Base-by-base conservation (phyloP, 768 basidiomycete species). In the Termitomyces eurrhizus region DNA sequence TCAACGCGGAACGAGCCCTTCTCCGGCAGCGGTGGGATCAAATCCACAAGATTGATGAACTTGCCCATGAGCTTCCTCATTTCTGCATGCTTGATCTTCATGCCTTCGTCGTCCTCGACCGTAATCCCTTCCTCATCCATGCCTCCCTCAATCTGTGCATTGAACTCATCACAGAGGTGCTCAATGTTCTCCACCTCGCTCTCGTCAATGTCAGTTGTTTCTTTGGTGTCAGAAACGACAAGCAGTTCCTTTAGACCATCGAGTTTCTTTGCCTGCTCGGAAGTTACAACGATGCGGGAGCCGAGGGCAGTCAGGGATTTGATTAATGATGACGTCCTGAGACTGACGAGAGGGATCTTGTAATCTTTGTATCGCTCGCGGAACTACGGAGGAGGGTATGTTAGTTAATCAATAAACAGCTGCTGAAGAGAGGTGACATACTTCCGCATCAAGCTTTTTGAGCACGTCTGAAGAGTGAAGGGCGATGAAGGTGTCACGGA, bases 401-500 rank as follows among this genome's bases (percentile, higher is more conserved):
- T 59, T 13, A 49, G 42, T 61, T 39, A 48, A 60, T 64, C 35
- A 57, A 55, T 26, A 45, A 42, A 37, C 45, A 6, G 39, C 42
- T 39, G 13, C 9, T 7, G 41, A 7, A 16, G 18, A 14, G 39
- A 39, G 51, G 26, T 18, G 49, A 73, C 83, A 56, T 63, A 92
- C 92, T 85, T 98, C 95, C 2, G 77, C 72, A 7, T 84, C 76
- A 0, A 98, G 83, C 65, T 83, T 84, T 24, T 74, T 75, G 6
- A 98, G 82, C 8, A 98, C 85, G 70, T 95, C 88, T 8, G 91
- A 89, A 18, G 89, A 89, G 73, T 99, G 96, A 16, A 98, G 80
- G 0, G 89, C 86, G 59, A 98, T 90, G 73, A 99, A 99, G 0
- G 92, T 93, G 48, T 95, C 90, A 33, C 96, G 89, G 67, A 98